Evolutionary conservation across 768 basidiomycete genomes (phyloP), one percentile per base, ranked within the genome.

Genomic region (Trametopsis cervina): DNA sequence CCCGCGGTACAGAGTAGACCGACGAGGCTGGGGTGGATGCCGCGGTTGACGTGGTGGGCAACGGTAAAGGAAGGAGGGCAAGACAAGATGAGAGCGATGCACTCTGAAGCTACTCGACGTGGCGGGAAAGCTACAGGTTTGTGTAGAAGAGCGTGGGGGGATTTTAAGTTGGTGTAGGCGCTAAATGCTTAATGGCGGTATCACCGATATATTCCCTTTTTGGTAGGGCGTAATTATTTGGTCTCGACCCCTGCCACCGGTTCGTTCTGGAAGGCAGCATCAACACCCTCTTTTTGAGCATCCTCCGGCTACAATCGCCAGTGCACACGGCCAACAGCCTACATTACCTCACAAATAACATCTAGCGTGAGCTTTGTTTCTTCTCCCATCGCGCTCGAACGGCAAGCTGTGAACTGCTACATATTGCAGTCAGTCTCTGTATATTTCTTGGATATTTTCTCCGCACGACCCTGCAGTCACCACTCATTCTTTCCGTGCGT

Each of bases 31-130:
- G n/a, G 12, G 46, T 27, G 10, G 39, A 27, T 33, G 39, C 18
- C 10, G 18, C 18, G 39, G 40, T 15, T 10, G 47, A 29, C 25
- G 50, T 40, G 23, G 44, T 42, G 24, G 50, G 43, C 42, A 17
- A 43, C 15, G 40, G 27, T 13, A 11, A n/a, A 15, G 25, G 42
- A 24, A 7, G 46, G 42, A n/a, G 33, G 6, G 40, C 10, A 10
- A 35, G 40, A 18, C 40, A 21, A 21, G 42, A 17, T 9, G 44
- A 45, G 23, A 29, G 39, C 23, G 49, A 36, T 26, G n/a, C n/a
- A n/a, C n/a, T n/a, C n/a, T n/a, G n/a, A n/a, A n/a, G 43, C 12
- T n/a, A 39, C 18, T 22, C 45, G 45, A 37, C 45, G 37, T 46
- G 45, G 25, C 39, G 45, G 45, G 45, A 33, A 39, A 38, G 35